A percentile compares a stretch with the other conserved stretches of the same genome.
Conservation (phyloP, 768 basidiomycete genomes). For the Kwoniella europaea region DNA sequence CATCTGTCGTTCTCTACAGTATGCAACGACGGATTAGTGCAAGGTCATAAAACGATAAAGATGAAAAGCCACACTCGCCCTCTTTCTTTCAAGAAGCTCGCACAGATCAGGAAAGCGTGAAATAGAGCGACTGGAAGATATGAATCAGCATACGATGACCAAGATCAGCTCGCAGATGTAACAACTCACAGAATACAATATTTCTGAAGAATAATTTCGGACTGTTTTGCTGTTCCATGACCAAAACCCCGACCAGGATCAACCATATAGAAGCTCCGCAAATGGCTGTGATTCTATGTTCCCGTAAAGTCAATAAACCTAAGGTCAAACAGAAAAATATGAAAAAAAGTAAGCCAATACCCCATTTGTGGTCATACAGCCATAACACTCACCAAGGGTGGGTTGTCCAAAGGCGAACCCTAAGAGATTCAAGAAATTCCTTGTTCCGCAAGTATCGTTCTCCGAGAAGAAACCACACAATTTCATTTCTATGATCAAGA, state of each 20-base stretch:
- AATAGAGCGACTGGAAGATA: slow-evolving; percentile 73
- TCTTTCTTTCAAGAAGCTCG: slow-evolving; percentile 61
- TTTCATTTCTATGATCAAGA: slow-evolving; percentile 51
- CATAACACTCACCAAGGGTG: not conserved
- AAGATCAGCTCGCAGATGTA: too few relatives aligned
- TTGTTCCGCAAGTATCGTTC: slow-evolving; percentile 42
- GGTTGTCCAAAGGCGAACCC: slow-evolving; percentile 54
- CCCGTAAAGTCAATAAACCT: slow-evolving; percentile 58
- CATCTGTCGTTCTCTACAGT: slow-evolving; percentile 64
- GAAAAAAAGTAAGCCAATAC: too few relatives aligned
- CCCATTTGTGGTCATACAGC: too few relatives aligned
- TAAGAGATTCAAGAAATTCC: slow-evolving; percentile 57
- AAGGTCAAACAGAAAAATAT: slow-evolving; percentile 26
- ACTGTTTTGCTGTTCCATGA: slow-evolving; percentile 41
- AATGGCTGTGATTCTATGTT: slow-evolving; percentile 50
- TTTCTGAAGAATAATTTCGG: slow-evolving; percentile 61
- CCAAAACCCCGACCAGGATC: slow-evolving; percentile 45
- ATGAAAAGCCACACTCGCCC: slow-evolving; percentile 28
- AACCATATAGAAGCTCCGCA: slow-evolving; percentile 53
- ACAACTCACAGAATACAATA: slow-evolving; percentile 52
- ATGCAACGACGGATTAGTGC: rapidly evolving
- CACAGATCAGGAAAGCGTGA: slow-evolving; percentile 78
- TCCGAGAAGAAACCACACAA: slow-evolving; percentile 48
- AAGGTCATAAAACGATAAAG: too few relatives aligned
- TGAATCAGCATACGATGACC: not conserved